Percentiles rank a stretch among this genome's conserved stretches.
Conservation (phyloP, 345 rosid genomes). For the Corchorus olitorius region DNA sequence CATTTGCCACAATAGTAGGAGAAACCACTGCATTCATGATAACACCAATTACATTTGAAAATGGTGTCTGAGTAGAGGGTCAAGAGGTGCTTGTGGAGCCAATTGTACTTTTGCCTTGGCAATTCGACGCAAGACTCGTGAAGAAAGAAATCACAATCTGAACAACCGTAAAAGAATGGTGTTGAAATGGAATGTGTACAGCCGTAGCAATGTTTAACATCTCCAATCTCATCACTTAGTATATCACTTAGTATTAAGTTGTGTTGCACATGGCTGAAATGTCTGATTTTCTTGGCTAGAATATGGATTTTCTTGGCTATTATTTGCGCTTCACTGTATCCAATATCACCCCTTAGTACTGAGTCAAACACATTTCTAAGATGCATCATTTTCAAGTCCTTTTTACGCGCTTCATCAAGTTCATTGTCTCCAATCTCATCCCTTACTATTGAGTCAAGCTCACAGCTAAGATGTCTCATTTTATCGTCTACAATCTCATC, state of each 20-base stretch:
- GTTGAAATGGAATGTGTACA: conserved; percentile 21
- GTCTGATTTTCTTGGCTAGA: conserved; percentile 13
- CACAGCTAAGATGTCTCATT: too few species aligned
- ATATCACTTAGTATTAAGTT: not conserved
- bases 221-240: not conserved
- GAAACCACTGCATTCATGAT: not conserved
- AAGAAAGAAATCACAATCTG: conserved; percentile 18
- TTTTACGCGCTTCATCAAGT: too few species aligned
- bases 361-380: too few species aligned
- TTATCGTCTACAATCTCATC: too few species aligned
- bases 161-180: conserved; percentile 12
- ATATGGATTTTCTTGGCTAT: conserved; percentile 8
- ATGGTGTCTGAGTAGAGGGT: not conserved
- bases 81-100: not conserved
- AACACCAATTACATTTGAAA: not conserved
- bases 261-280: conserved; percentile 24
- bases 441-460: too few species aligned
- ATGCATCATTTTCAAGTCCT: too few species aligned
- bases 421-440: too few species aligned
- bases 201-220: conserved; percentile 16
- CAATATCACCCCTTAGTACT: too few species aligned
- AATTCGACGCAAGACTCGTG: not conserved
- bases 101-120: not conserved
- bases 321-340: not conserved
- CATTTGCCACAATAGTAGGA: not conserved